Evolutionary conservation across 164 flowering plant genomes (phyloP), one percentile per base, ranked within the genome.

Genomic region (Protea cynaroides): DNA sequence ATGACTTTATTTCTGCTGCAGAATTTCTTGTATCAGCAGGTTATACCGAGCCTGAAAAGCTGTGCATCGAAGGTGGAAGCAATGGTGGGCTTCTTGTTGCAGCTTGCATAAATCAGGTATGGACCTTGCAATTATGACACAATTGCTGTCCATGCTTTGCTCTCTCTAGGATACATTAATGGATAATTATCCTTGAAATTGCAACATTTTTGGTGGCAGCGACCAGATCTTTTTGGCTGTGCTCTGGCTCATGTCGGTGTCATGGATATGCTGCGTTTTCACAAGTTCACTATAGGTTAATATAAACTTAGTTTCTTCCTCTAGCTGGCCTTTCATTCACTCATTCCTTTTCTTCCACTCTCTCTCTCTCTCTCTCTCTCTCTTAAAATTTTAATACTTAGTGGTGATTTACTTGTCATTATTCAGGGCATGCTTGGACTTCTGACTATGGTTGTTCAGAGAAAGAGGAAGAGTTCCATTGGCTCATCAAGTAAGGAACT

Each of bases 241-340:
- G 99, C 91, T 67, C 74, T 95, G 71, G 96, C 99, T 69, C 97
- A 89, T 85, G 99, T 95, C 75, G 99, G 99, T 76, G 99, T 95
- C 10, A 95, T 95, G 99, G 99, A 95, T 83, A 95, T 95, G 98
- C 85, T 95, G 34, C 84, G 98, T 58, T 95, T 92, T 69, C 99
- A 95, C 76, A 95, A 86, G 71, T 95, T 95, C 59, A 95, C 99
- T n/a, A 90, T 95, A 64, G 99, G 99, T 91, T 64, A 55, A 86
- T 72, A 11, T 63, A 54, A 37, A 25, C 62, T 63, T 8, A 7
- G 46, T 59, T 40, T 19, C 37, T 44, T 18, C 19, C 17, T n/a
- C 10, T 54, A 37, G 22, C 23, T 49, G 1, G 50, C n/a, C n/a
- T 2, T 29, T 29, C 34, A 29, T 29, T 29, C 34, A 29, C 22